Percentiles rank a stretch among this genome's conserved stretches.
Conservation (phyloP, 73 alveolate genomes). For the Symbiodinium pilosum region DNA sequence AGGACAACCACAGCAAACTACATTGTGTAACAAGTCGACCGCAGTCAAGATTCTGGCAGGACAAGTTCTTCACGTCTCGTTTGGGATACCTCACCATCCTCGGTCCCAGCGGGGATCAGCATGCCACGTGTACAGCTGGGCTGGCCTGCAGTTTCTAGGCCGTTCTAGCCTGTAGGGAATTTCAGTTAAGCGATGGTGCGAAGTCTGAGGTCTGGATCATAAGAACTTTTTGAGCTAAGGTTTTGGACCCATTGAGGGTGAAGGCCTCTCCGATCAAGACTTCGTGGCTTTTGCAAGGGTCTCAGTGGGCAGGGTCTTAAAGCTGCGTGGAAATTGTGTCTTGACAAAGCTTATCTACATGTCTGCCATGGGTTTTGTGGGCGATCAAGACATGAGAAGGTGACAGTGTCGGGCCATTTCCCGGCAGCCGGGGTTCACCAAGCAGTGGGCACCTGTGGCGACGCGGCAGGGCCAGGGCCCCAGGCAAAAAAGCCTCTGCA, state of each 20-base stretch:
- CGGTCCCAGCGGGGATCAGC: conserved; percentile 7
- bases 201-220: no score
- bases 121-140: background rate
- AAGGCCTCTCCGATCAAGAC: conserved; percentile 8
- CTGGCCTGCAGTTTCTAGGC: background rate
- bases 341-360: no score
- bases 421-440: background rate
- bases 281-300: background rate
- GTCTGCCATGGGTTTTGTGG: background rate
- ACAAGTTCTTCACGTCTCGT: conserved; percentile 2
- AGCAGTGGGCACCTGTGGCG: conserved; percentile 3
- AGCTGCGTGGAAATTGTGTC: background rate
- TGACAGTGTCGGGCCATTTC: background rate
- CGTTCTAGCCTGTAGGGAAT: background rate
- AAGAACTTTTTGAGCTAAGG: background rate
- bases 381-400: background rate
- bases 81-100: background rate
- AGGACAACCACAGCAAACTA: no score
- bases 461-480: background rate
- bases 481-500: no score
- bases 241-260: background rate
- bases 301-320: background rate
- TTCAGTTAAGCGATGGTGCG: no score
- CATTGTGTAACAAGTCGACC: no score
- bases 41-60: background rate